These are phyloP conservation scores for Globisporangium middletonii DNA, from an alignment of 352 stramenopile genomes.

Conservation along the genomic window DNA sequence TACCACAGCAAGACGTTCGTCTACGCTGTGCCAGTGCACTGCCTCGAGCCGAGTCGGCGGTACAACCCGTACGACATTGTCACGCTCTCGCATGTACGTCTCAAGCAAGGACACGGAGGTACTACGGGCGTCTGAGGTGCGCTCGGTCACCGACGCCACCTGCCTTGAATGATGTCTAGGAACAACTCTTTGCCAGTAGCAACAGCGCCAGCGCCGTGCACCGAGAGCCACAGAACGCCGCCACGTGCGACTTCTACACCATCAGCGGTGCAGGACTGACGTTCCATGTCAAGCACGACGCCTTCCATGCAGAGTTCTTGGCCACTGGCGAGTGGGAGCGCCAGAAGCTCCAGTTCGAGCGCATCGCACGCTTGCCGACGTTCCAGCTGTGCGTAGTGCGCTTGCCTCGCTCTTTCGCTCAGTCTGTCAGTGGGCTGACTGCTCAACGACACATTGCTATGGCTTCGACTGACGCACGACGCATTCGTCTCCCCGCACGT, in stretches of 20 bases:
- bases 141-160: not conserved
- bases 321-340: conserved; percentile 41
- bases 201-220: too few species aligned
- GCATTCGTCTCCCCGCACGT: too few species aligned
- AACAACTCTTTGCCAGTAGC: not conserved
- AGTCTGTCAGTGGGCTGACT: too few species aligned
- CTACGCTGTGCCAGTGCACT: conserved; percentile 59
- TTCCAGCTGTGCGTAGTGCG: conserved; percentile 41
- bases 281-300: conserved; percentile 50
- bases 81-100: conserved; percentile 46
- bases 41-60: conserved; percentile 27
- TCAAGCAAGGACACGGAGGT: not conserved
- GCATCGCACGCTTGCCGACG: conserved; percentile 24
- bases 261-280: conserved; percentile 50
- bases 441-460: not conserved
- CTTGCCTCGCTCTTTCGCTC: not conserved
- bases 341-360: conserved; percentile 40
- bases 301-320: conserved; percentile 35
- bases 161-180: not conserved
- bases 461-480: not conserved
- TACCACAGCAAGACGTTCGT: conserved; percentile 48
- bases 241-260: conserved; percentile 66
- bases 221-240: conserved; percentile 19
- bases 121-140: too few species aligned
- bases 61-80: conserved; percentile 73